Evolutionary conservation across 2,329 filamentous ascomycete species (phyloP).

Genomic region (Talaromyces sp.): DNA sequence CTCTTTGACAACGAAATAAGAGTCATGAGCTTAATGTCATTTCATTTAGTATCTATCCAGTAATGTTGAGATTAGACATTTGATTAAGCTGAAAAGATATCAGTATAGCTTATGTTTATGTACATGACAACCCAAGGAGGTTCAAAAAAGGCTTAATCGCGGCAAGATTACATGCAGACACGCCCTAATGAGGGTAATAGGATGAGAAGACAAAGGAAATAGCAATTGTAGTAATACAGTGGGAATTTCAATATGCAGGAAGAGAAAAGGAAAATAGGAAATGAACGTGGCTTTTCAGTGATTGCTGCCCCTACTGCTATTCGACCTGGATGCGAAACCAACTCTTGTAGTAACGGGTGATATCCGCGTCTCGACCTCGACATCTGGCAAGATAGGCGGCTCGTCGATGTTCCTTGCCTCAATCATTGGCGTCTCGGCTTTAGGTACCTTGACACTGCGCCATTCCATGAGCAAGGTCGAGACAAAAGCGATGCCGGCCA

Average conservation of each 20-base stretch:
- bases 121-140: neutral
- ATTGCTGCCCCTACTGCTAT: neutral
- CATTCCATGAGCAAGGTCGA: conserved; percentile 18
- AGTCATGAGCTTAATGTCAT: neutral
- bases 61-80: neutral
- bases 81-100: neutral
- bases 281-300: neutral
- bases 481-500: conserved; percentile 17
- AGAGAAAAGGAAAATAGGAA: neutral
- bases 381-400: conserved; percentile 11
- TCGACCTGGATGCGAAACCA: neutral
- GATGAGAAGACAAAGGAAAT: neutral
- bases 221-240: neutral
- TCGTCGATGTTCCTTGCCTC: neutral
- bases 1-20: neutral
- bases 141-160: neutral
- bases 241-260: neutral
- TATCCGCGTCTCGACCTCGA: conserved; percentile 17
- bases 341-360: conserved; percentile 16
- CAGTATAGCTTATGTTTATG: neutral
- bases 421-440: neutral
- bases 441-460: conserved; percentile 14
- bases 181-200: neutral
- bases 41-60: neutral
- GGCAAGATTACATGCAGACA: neutral